Conservation (phyloP, 140 eudicot species). For the Bidens hawaiensis region DNA sequence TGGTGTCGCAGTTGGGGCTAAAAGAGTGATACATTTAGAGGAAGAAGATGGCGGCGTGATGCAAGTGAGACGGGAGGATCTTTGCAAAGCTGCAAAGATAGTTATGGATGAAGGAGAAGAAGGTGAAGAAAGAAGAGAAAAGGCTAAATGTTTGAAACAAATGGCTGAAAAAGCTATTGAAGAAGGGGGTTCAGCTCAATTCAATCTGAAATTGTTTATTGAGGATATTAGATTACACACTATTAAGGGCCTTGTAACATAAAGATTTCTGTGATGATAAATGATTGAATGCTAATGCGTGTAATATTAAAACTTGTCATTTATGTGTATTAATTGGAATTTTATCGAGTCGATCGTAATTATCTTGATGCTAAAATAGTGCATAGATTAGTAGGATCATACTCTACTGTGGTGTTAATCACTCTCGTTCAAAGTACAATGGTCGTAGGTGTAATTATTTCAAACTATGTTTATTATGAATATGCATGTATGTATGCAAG, state of each 20-base stretch:
- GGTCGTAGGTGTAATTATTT: no score
- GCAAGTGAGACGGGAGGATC: slow-evolving; percentile 30
- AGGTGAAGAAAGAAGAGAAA: slow-evolving; percentile 34
- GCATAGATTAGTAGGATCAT: no score
- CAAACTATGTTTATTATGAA: no score
- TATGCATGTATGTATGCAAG: no score
- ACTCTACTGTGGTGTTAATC: no score
- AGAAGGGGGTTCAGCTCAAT: slow-evolving; percentile 45
- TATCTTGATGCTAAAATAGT: no score
- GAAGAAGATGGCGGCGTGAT: slow-evolving; percentile 29
- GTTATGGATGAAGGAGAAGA: slow-evolving; percentile 33
- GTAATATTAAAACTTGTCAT: no score
- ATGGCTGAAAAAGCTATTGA: slow-evolving; percentile 41
- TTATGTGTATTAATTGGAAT: no score
- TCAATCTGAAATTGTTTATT: slow-evolving; percentile 27
- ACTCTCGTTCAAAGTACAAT: no score
- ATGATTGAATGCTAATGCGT: no score
- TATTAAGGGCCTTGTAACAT: slow-evolving; percentile 16
- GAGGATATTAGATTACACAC: slow-evolving; percentile 30
- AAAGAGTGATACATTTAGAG: slow-evolving; percentile 21
- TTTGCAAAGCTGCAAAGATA: slow-evolving; percentile 22
- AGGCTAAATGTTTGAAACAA: slow-evolving; percentile 26
- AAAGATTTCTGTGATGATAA: no score
- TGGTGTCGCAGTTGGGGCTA: slow-evolving; percentile 38
- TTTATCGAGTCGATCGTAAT: no score